Percentiles rank a stretch among this genome's conserved stretches.
These are phyloP conservation scores for Raffaelea ambrosiae DNA, from an alignment of 2,329 filamentous ascomycete genomes.

Conservation along the genomic window DNA sequence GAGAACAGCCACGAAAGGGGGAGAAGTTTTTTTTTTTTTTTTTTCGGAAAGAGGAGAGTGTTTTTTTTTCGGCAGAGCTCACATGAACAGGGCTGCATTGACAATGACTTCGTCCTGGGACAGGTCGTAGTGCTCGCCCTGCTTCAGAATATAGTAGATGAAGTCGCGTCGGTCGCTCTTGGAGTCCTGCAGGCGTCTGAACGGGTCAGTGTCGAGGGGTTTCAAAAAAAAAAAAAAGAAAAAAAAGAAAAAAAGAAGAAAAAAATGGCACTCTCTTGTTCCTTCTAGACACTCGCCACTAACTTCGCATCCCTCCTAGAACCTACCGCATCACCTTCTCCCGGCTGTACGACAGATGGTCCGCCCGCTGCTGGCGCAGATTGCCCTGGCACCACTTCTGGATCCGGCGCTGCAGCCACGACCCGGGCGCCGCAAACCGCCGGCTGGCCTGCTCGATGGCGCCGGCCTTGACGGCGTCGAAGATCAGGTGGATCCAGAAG, in stretches of 20 bases:
- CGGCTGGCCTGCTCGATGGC: conserved; percentile 8
- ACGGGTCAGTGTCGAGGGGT: neutral
- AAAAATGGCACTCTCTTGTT: no score
- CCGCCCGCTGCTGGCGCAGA: conserved; percentile 4
- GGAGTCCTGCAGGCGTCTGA: conserved; percentile 5
- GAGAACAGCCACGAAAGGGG: neutral
- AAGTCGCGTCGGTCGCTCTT: conserved; percentile 11
- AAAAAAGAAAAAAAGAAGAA: neutral
- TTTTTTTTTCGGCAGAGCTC: neutral
- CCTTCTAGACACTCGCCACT: no score
- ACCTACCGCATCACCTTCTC: conserved; percentile 9
- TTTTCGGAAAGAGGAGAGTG: no score
- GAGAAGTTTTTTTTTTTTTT: no score
- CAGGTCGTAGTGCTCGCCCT: conserved; percentile 10
- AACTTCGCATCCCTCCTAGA: neutral
- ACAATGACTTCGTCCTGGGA: conserved; percentile 11
- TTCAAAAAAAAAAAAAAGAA: neutral
- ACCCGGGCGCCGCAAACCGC: conserved; percentile 5
- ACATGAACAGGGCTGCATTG: conserved; percentile 19
- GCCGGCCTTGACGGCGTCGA: conserved; percentile 10
- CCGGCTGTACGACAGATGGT: conserved; percentile 7
- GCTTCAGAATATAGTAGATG: conserved; percentile 13
- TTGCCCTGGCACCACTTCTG: conserved; percentile 5
- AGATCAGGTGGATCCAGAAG: conserved; percentile 13
- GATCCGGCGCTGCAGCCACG: conserved; percentile 7